These are phyloP conservation scores for Solioccasus polychromus DNA, from an alignment of 768 basidiomycete genomes.

Conservation along the genomic window DNA sequence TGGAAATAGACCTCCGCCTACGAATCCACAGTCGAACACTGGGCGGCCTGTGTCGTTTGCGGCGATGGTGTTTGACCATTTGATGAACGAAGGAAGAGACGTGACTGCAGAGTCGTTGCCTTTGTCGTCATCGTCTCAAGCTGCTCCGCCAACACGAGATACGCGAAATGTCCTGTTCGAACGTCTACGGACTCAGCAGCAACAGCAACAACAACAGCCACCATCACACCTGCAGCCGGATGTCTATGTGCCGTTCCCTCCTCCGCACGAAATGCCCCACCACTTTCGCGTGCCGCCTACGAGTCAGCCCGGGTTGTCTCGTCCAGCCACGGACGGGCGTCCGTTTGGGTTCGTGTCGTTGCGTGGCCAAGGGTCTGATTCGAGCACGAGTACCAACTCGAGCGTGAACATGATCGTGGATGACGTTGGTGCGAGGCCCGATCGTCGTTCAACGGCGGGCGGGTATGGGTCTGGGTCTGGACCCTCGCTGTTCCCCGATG, in stretches of 20 bases:
- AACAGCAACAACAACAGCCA: conserved; percentile 7
- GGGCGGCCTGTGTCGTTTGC: conserved; percentile 17
- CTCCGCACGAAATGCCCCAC: conserved; percentile 1
- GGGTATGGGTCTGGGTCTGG: neutral
- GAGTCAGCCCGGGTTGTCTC: conserved; percentile 4
- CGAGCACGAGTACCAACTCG: conserved; percentile 14
- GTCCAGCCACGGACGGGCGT: conserved; percentile 16
- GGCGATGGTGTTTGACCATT: conserved; percentile 19
- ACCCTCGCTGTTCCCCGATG: conserved; percentile 9
- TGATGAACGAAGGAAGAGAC: conserved; percentile 18
- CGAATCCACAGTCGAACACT: conserved; percentile 7
- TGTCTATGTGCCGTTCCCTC: neutral
- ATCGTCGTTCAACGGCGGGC: conserved; percentile 7
- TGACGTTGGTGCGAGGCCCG: conserved; percentile 2
- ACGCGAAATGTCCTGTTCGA: conserved; percentile 8
- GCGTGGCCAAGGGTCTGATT: conserved; percentile 18
- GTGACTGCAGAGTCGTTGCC: conserved; percentile 4
- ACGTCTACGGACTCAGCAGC: conserved; percentile 16
- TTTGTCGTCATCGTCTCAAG: neutral
- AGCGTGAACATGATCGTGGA: conserved; percentile 13
- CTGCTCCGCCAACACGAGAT: conserved; percentile 3
- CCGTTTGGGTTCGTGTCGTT: conserved; percentile 13
- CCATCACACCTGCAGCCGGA: conserved; percentile 4
- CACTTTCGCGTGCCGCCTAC: conserved; percentile 10
- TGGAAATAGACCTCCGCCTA: conserved; percentile 2